Evolutionary conservation across 352 stramenopile species (phyloP).

Genomic region (Pythium chondricola): DNA sequence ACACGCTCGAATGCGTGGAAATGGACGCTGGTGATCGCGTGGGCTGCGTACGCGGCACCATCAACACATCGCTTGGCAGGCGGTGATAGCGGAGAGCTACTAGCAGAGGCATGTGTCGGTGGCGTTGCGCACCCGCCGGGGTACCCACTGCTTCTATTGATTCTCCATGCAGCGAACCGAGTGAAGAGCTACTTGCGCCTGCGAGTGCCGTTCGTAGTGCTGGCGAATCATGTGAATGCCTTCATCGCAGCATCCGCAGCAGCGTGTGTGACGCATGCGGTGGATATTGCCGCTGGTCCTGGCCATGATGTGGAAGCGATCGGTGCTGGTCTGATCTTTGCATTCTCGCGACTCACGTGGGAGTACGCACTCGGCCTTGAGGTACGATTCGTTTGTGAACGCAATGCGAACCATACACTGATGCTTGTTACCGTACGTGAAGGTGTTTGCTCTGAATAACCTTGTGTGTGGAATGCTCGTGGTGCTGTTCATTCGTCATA

Average conservation of each 20-base stretch:
- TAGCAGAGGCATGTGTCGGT: conserved; percentile 88
- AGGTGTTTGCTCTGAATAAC: conserved; percentile 95
- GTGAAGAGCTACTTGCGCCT: conserved; percentile 2
- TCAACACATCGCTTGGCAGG: conserved; percentile 23
- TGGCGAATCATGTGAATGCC: conserved; percentile 36
- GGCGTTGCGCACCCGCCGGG: conserved; percentile 90
- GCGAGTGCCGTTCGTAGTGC: conserved; percentile 20
- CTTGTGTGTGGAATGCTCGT: conserved; percentile 76
- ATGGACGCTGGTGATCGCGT: conserved; percentile 19
- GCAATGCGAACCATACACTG: neutral
- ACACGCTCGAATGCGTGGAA: conserved; percentile 14
- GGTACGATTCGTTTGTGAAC: conserved; percentile 4
- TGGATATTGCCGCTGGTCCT: conserved; percentile 23
- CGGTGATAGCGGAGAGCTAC: conserved; percentile 85
- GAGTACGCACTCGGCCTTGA: conserved; percentile 79
- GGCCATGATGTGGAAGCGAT: conserved; percentile 21
- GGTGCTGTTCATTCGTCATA: conserved; percentile 39
- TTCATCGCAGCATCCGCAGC: conserved; percentile 23
- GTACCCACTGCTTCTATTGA: conserved; percentile 86
- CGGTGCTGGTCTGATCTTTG: conserved; percentile 40
- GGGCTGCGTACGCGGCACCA: conserved; percentile 18
- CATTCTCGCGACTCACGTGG: conserved; percentile 87
- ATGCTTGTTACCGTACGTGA: conserved; percentile 9
- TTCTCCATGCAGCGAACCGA: conserved; percentile 30
- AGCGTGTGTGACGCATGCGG: conserved; percentile 28